Conservation (phyloP, 2,329 filamentous ascomycete species). For the Setomelanomma holmii region DNA sequence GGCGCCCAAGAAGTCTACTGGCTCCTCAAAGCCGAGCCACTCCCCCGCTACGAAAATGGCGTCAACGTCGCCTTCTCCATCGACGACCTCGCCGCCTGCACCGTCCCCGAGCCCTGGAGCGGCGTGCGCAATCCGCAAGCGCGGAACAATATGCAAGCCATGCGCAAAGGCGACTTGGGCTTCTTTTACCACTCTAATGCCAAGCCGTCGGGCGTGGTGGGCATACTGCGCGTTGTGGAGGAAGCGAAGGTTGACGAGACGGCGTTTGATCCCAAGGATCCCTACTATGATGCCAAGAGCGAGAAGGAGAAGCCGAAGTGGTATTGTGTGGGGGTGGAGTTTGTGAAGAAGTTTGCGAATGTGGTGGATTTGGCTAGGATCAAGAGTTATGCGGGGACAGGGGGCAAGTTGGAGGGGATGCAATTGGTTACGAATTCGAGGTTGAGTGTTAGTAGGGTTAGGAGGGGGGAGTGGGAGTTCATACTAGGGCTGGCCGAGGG, state of each 20-base stretch:
- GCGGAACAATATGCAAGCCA: constrained; percentile 86
- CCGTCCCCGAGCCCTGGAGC: constrained; percentile 87
- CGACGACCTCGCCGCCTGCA: constrained; percentile 78
- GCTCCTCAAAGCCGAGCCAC: constrained; percentile 71
- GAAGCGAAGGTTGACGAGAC: constrained; percentile 83
- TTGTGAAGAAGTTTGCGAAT: constrained; percentile 79
- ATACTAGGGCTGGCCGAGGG: constrained; percentile 60
- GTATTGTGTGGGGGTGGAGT: constrained; percentile 88
- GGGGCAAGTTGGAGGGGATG: constrained; percentile 72
- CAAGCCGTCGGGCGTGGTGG: constrained; percentile 86
- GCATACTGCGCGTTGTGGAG: constrained; percentile 85
- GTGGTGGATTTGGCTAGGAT: constrained; percentile 76
- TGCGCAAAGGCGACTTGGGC: constrained; percentile 89
- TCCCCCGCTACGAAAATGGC: constrained; percentile 84
- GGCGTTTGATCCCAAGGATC: constrained; percentile 73
- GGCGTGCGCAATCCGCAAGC: constrained; percentile 67
- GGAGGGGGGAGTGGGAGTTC: constrained; percentile 69
- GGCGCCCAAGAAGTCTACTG: constrained; percentile 50
- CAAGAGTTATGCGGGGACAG: constrained; percentile 64
- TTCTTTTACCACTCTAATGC: constrained; percentile 99
- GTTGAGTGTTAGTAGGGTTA: constrained; percentile 79
- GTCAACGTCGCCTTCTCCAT: constrained; percentile 93
- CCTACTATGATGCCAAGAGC: constrained; percentile 85
- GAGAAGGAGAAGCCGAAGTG: constrained; percentile 75
- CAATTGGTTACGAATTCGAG: constrained; percentile 84